Base-by-base conservation (phyloP, 140 eudicot genomes). In the Bidens hawaiensis region DNA sequence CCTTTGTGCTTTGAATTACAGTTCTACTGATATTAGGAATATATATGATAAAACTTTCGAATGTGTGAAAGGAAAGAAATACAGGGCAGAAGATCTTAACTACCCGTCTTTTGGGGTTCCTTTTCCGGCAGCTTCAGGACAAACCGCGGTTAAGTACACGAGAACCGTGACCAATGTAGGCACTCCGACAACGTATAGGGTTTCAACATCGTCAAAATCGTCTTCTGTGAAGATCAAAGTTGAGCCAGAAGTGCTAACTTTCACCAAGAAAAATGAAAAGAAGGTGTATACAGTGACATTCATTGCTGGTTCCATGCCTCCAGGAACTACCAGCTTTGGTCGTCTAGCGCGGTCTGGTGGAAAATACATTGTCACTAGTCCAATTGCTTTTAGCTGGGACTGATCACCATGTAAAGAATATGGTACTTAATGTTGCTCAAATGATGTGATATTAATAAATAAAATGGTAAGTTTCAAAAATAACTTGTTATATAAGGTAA, bases 161-260 rank as follows among this genome's bases (percentile, higher is more conserved):
- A 78, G 96, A 70, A 88, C 78, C n/a, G 56, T 88, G 3, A 88
- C 90, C 13, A 88, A 88, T 49, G 94, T 88, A 13, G 88, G 90
- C 33, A 55, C 60, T 41, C 82, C 94, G 6, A 76, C 63, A 38
- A 76, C 82, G 1, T 88, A 88, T 74, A 88, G 68, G 70, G 90
- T 73, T 69, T 70, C 79, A 2, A 38, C 82, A 30, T 52, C 71
- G 18, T 72, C 77, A 41, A 74, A 72, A 34, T 34, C 72, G n/a
- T 27, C 2, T 7, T 76, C 66, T n/a, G 90, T 88, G 41, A 82
- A 78, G 73, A 80, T 85, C 30, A 3, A 22, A 4, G 90, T 88
- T 33, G 70, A 64, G 60, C 94, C 94, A 11, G 75, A 70, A 64
- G 48, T 62, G 62, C 71, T 88, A 9, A 41, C 45, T 33, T 88